Conservation (phyloP, 768 basidiomycete genomes). For the Strobilomyces echinocephalus region DNA sequence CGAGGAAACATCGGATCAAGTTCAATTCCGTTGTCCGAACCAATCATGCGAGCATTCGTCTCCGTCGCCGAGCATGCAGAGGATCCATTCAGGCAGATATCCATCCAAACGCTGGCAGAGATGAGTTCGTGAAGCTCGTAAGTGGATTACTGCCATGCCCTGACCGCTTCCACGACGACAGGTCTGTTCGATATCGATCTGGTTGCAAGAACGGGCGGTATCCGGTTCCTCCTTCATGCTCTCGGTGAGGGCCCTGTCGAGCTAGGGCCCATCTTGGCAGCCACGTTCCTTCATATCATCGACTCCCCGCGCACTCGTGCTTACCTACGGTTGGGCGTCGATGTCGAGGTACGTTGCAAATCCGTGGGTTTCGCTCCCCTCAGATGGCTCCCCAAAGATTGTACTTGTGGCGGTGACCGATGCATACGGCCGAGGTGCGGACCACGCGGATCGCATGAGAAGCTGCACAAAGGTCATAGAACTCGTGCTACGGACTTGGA, state of each 20-base stretch:
- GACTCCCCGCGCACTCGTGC: constrained; percentile 81
- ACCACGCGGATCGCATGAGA: constrained; percentile 75
- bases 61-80: constrained; percentile 91
- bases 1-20: constrained; percentile 38
- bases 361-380: not conserved
- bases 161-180: constrained; percentile 30
- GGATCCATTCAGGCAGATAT: constrained; percentile 79
- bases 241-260: constrained; percentile 89
- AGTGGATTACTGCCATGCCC: constrained; percentile 4
- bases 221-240: constrained; percentile 79
- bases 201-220: constrained; percentile 73
- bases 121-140: constrained; percentile 54
- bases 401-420: constrained; percentile 88
- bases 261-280: constrained; percentile 70
- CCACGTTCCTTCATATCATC: constrained; percentile 75
- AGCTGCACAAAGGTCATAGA: constrained; percentile 74
- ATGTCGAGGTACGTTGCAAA: constrained; percentile 70
- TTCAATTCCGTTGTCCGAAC: constrained; percentile 61
- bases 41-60: constrained; percentile 83
- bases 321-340: constrained; percentile 74
- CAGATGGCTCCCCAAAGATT: constrained; percentile 44
- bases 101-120: constrained; percentile 84
- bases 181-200: constrained; percentile 87
- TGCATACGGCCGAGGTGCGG: constrained; percentile 78
- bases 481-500: constrained; percentile 87